These are phyloP conservation scores for Ganoderma boninense DNA, from an alignment of 1,284 basidiomycete genomes.

Conservation along the genomic window DNA sequence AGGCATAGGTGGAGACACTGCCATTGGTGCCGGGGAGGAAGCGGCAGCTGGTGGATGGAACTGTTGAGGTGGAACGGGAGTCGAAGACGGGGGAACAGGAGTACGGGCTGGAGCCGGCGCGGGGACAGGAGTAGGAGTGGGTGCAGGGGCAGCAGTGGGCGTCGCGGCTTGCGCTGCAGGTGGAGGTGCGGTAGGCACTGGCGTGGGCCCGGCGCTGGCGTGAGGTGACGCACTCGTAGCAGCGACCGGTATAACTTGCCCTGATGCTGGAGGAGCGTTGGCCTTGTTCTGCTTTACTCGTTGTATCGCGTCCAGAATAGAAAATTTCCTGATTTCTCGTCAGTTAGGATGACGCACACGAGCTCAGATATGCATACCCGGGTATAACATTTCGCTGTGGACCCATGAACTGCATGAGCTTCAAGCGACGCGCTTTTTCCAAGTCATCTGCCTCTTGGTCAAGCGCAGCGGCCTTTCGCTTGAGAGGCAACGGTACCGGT, in stretches of 20 bases:
- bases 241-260: conserved; percentile 9
- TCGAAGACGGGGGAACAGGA: conserved; percentile 28
- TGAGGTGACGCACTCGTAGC: conserved; percentile 16
- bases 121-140: conserved; percentile 24
- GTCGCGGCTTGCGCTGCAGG: conserved; percentile 24
- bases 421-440: conserved; percentile 71
- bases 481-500: conserved; percentile 71
- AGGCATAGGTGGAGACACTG: conserved; percentile 27
- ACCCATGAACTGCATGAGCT: conserved; percentile 81
- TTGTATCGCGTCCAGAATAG: conserved; percentile 29
- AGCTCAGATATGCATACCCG: conserved; percentile 46
- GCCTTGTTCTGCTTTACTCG: conserved; percentile 20
- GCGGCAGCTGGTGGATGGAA: conserved; percentile 28
- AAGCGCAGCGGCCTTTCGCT: conserved; percentile 74
- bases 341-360: background rate
- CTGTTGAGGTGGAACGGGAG: conserved; percentile 26
- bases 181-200: conserved; percentile 7
- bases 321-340: conserved; percentile 24
- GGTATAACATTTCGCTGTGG: conserved; percentile 59
- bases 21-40: conserved; percentile 29
- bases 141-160: conserved; percentile 23
- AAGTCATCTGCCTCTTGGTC: conserved; percentile 77
- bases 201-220: conserved; percentile 1
- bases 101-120: conserved; percentile 25
- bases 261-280: conserved; percentile 14